Evolutionary conservation across 2,329 filamentous ascomycete species (phyloP).

Genomic region (Sarocladiaceae sp.): DNA sequence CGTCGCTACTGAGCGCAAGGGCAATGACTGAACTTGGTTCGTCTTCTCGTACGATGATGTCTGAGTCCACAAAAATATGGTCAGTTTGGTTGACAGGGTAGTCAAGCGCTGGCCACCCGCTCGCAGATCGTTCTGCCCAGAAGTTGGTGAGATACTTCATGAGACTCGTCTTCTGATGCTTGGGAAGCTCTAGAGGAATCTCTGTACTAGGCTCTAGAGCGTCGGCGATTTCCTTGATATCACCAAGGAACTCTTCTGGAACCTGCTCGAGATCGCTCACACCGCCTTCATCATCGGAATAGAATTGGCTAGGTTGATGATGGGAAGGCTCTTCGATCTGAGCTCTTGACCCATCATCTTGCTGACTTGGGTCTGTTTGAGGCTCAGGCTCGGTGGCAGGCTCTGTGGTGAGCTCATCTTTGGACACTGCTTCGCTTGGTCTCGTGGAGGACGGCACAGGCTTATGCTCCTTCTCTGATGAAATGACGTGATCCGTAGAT

Average conservation of each 20-base stretch:
- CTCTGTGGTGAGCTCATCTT: slow-evolving; percentile 39
- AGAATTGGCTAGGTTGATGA: slow-evolving; percentile 43
- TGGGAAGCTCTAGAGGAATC: slow-evolving; percentile 71
- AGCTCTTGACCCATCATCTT: slow-evolving; percentile 15
- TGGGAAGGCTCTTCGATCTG: slow-evolving; percentile 22
- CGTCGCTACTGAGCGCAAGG: slow-evolving; percentile 80
- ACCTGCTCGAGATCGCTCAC: slow-evolving; percentile 71
- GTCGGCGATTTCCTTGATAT: slow-evolving; percentile 58
- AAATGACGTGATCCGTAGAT: neutral
- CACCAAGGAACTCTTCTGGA: slow-evolving; percentile 63
- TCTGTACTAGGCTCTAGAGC: slow-evolving; percentile 58
- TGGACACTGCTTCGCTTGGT: slow-evolving; percentile 43
- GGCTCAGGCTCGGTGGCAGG: slow-evolving; percentile 29
- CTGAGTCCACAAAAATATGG: slow-evolving; percentile 94
- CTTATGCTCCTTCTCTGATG: neutral
- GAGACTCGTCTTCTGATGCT: slow-evolving; percentile 87
- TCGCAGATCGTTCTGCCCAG: slow-evolving; percentile 96
- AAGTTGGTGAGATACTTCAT: slow-evolving; percentile 97
- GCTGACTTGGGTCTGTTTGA: slow-evolving; percentile 11
- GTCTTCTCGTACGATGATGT: slow-evolving; percentile 95
- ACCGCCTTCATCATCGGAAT: slow-evolving; percentile 64
- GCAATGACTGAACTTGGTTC: slow-evolving; percentile 96
- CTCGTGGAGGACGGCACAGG: neutral
- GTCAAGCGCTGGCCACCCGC: slow-evolving; percentile 87
- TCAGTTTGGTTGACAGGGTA: slow-evolving; percentile 86